phyloP scores from a whole-genome alignment of 495 filamentous ascomycete species.

The Neurospora sublineolata region DNA sequence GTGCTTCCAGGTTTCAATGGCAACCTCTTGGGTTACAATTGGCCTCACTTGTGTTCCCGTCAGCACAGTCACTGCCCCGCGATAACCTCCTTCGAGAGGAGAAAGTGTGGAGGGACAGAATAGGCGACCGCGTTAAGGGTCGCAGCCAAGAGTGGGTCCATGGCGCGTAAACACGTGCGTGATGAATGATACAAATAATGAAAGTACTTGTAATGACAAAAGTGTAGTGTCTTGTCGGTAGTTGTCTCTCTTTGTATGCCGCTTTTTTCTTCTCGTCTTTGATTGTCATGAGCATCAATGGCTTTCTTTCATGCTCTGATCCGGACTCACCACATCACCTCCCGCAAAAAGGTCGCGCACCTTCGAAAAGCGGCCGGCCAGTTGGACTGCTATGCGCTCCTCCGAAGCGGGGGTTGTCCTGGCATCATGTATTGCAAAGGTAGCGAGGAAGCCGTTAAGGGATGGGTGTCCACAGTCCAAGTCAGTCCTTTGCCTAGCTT shows the following conservation, averaged over 20 bases:
- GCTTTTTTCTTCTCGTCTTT: not conserved
- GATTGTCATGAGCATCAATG: constrained; percentile 1
- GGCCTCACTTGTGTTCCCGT: not conserved
- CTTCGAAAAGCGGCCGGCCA: constrained; percentile 51
- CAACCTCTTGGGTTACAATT: not conserved
- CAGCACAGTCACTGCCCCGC: not conserved
- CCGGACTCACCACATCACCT: constrained; percentile 72
- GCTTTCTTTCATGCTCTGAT: constrained; percentile 51
- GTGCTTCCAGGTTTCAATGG: not conserved
- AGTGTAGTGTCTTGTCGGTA: not conserved
- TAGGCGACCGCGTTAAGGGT: not conserved
- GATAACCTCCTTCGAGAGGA: not conserved
- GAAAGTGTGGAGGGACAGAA: not conserved
- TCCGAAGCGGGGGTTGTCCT: constrained; percentile 54
- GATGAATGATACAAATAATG: not conserved
- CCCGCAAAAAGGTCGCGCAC: constrained; percentile 60
- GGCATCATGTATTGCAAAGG: constrained; percentile 74
- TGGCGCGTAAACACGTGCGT: not conserved
- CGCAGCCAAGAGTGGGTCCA: not conserved
- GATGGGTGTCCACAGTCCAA: constrained; percentile 23
- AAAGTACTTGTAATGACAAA: not conserved
- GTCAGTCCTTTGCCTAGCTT: constrained; percentile 7
- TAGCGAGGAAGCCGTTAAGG: constrained; percentile 27
- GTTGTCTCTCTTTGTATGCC: not conserved
- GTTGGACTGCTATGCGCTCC: constrained; percentile 46